phyloP scores from a whole-genome alignment of 306 rosid species.

The cucumber (Cucumis sativus) region Cucumber_9930_V3 NC_026657.2:533501-534000 shows the following conservation, averaged over 20 bases:
- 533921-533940: slow-evolving; percentile 31
- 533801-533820: slow-evolving; percentile 35
- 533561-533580: background rate
- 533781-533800: slow-evolving; percentile 82
- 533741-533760: slow-evolving; percentile 90
- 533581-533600: background rate
- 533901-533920: background rate
- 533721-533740: slow-evolving; percentile 89
- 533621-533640: background rate
- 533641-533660: background rate
- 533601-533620: background rate
- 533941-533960: slow-evolving; percentile 78
- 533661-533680: background rate
- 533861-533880: background rate
- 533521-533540: background rate
- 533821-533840: background rate
- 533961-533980: slow-evolving; percentile 76
- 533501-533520: background rate
- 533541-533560: background rate
- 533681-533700: slow-evolving; percentile 50
- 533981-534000: slow-evolving; percentile 92
- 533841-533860: background rate
- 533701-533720: slow-evolving; percentile 79
- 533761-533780: slow-evolving; percentile 85
- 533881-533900: background rate